Base-by-base conservation (phyloP, 2,329 filamentous ascomycete genomes). In the Penicillium sumatraense region DNA sequence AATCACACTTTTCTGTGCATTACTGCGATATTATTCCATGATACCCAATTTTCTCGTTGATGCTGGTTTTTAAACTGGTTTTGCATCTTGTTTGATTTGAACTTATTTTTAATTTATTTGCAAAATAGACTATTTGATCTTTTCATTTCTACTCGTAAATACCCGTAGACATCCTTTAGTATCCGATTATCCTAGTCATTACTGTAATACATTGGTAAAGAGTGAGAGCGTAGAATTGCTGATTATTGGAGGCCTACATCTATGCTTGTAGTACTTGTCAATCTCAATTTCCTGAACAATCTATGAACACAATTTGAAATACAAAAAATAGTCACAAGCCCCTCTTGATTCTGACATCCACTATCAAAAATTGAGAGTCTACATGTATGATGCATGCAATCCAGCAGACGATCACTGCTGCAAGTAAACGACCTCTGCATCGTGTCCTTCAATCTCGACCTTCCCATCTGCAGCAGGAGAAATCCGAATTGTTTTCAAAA, bases 401-500 rank as follows among this genome's bases (percentile, higher is more conserved):
- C 3, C 18, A 40, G 33, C 3, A 23, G 11, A n/a, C n/a, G 38
- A 16, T 44, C n/a, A 44, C 21, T 41, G 41, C n/a, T 47, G 16
- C 40, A 42, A 38, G 44, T 44, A 50, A 2, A 26, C 18, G 35
- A 50, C 35, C 18, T 67, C 58, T 4, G 67, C 51, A 44, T 68
- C 64, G 46, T 61, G 54, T 4, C 53, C 61, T 14, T 56, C 58
- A 36, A 61, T 49, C 52, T 65, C 54, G 14, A 62, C 58, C 36
- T 62, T 57, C 6, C 57, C 60, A 29, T 57, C 58, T 3, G 46
- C 54, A 23, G 23, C 35, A 47, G 35, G 26, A 40, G 51, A 57
- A 20, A 71, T 40, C 9, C 41, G 57, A 13, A 71, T 53, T 3
- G 57, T 62, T 51, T 66, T 65, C 36, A 70, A 54, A 6, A 66